Evolutionary conservation across 2,329 filamentous ascomycete genomes (phyloP).

Genomic region (Metarhizium anisopliae): DNA sequence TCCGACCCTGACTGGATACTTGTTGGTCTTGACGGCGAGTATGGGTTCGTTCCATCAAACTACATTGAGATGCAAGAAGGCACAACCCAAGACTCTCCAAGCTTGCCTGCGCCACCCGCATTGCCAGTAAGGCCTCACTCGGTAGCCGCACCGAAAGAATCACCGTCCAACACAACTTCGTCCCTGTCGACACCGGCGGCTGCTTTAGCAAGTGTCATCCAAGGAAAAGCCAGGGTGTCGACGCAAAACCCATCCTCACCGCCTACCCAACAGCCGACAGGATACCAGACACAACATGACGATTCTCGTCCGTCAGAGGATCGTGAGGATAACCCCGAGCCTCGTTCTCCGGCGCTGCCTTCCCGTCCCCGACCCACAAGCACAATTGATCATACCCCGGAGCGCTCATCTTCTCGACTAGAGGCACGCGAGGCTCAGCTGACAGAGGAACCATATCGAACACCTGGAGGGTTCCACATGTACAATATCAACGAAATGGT

Average conservation of each 20-base stretch:
- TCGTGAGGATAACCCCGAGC: conserved; percentile 20
- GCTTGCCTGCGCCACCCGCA: conserved; percentile 26
- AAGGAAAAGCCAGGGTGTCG: conserved; percentile 30
- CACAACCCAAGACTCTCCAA: conserved; percentile 32
- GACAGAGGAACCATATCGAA: conserved; percentile 34
- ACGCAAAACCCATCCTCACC: conserved; percentile 13
- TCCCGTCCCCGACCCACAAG: conserved; percentile 18
- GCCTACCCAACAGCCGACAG: conserved; percentile 17
- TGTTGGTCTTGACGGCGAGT: conserved; percentile 75
- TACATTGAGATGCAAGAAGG: conserved; percentile 69
- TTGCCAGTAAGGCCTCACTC: conserved; percentile 34
- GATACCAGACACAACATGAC: conserved; percentile 15
- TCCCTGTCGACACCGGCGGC: conserved; percentile 37
- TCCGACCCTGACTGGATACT: conserved; percentile 96
- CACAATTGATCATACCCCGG: neutral
- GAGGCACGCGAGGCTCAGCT: neutral
- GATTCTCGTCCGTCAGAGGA: conserved; percentile 20
- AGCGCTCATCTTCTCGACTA: neutral
- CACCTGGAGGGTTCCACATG: conserved; percentile 78
- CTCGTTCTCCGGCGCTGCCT: conserved; percentile 30
- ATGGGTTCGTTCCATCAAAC: conserved; percentile 90
- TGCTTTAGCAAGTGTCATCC: conserved; percentile 48
- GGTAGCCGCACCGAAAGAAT: conserved; percentile 22
- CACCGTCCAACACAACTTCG: conserved; percentile 14
- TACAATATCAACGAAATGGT: conserved; percentile 98